These are phyloP conservation scores for Mortierella sp. DNA, from an alignment of 371 early-diverging fungal species.

Conservation along the genomic window DNA sequence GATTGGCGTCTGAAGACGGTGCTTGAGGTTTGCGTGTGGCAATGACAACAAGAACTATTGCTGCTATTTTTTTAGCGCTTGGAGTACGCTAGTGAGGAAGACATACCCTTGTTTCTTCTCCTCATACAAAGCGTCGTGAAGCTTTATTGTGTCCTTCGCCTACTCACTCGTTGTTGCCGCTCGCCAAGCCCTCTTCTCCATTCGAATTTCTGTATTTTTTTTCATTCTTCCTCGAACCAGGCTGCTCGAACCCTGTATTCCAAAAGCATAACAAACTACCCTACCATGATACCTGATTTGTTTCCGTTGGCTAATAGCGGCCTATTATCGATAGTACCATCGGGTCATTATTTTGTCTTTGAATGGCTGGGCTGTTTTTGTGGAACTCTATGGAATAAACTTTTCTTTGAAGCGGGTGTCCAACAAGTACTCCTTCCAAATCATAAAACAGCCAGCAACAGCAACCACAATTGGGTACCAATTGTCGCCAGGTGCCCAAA, in stretches of 20 bases:
- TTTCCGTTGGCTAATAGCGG: background rate
- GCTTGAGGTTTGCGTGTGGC: too few relatives aligned
- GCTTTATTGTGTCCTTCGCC: too few relatives aligned
- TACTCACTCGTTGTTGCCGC: too few relatives aligned
- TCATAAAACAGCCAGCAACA: background rate
- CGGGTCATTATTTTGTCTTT: background rate
- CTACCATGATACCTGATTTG: background rate
- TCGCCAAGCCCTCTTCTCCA: too few relatives aligned
- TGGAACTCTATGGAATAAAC: slow-evolving; percentile 9
- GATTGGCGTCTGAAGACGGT: background rate
- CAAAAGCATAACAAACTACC: background rate
- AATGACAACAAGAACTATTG: too few relatives aligned
- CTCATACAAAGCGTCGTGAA: too few relatives aligned
- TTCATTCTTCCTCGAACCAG: too few relatives aligned
- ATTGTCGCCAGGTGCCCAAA: background rate
- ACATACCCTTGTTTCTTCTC: too few relatives aligned
- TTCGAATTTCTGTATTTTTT: too few relatives aligned
- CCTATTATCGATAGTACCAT: background rate
- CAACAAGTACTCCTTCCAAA: background rate
- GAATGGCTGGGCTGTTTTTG: background rate
- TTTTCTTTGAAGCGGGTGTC: background rate
- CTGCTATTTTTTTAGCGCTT: too few relatives aligned
- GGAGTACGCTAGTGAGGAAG: too few relatives aligned
- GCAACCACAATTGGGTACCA: background rate
- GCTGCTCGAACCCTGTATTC: too few relatives aligned